Evolutionary conservation across 2,329 filamentous ascomycete genomes (phyloP).

Genomic region (Chrysosporium keratinophilum): DNA sequence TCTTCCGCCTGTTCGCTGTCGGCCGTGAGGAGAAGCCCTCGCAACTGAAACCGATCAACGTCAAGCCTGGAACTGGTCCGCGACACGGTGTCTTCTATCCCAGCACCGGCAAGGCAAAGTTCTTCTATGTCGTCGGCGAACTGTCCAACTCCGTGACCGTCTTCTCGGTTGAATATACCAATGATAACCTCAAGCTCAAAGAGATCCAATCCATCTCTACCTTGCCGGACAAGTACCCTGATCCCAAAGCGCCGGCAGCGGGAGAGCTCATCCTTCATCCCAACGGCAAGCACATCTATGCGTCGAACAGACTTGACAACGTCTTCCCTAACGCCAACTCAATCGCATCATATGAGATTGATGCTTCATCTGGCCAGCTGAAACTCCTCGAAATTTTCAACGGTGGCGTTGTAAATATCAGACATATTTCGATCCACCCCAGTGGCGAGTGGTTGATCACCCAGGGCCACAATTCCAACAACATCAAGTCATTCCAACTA

Average conservation of each 20-base stretch:
- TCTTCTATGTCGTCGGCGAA: constrained; percentile 45
- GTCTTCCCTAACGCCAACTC: constrained; percentile 49
- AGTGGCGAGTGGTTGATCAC: constrained; percentile 53
- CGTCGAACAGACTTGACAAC: constrained; percentile 57
- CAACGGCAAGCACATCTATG: constrained; percentile 49
- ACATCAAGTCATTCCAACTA: constrained; percentile 50
- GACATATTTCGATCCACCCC: constrained; percentile 51
- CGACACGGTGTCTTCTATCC: constrained; percentile 47
- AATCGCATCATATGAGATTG: constrained; percentile 50
- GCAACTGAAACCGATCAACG: constrained; percentile 33
- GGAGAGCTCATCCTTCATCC: constrained; percentile 43
- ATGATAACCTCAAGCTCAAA: constrained; percentile 24
- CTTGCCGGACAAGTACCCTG: constrained; percentile 35
- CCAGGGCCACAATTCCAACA: constrained; percentile 48
- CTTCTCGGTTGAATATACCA: constrained; percentile 28
- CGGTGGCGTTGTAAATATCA: constrained; percentile 36
- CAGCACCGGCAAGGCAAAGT: constrained; percentile 33
- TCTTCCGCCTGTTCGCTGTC: constrained; percentile 48
- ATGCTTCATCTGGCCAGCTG: constrained; percentile 31
- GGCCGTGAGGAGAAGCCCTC: constrained; percentile 35
- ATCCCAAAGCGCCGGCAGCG: constrained; percentile 41
- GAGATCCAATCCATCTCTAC: constrained; percentile 38
- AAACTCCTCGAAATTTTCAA: constrained; percentile 13
- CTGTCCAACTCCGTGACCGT: constrained; percentile 42
- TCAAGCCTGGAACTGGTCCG: constrained; percentile 46